Evolutionary conservation across 495 filamentous ascomycete species (phyloP), one percentile per base, ranked within the genome.

Genomic region (Cladorrhinum samala): DNA sequence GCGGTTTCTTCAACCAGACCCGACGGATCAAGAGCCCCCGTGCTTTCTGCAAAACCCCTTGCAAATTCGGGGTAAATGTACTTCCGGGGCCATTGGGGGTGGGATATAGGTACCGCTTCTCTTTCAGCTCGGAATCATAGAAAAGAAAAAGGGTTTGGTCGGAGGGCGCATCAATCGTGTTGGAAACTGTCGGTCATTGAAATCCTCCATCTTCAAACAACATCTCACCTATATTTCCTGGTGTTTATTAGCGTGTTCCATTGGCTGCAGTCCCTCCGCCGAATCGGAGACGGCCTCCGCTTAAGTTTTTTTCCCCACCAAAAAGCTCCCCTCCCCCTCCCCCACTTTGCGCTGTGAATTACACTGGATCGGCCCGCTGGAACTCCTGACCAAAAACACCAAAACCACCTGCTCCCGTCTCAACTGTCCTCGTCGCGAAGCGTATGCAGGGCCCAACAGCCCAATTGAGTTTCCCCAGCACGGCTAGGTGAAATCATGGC

Each of bases 401-500:
- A n/a, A 41, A 52, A 52, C 41, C 30, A 18, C n/a, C n/a, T 23
- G 27, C 45, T 37, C 40, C 37, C 24, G 39, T n/a, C n/a, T n/a
- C n/a, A n/a, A n/a, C n/a, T n/a, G n/a, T n/a, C n/a, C n/a, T n/a
- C n/a, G n/a, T n/a, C n/a, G n/a, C n/a, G n/a, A n/a, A n/a, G n/a
- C 52, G 55, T 48, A 67, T 64, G 61, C 45, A 27, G 55, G 54
- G 52, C 56, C 50, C 61, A 61, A 56, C 58, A 55, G 59, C 45
- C 52, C 53, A 46, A 52, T 54, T 53, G 45, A 46, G 6, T 11
- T n/a, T n/a, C 23, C 41, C 51, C 53, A 38, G 30, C 50, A 49
- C 52, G 46, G 36, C 37, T 40, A 27, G 30, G 18, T 52, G 57
- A 16, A 36, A 57, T 49, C 58, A 67, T 64, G 59, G 58, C 58